Conservation (phyloP, 495 filamentous ascomycete species). For the Aspergillus ellipticus region DNA sequence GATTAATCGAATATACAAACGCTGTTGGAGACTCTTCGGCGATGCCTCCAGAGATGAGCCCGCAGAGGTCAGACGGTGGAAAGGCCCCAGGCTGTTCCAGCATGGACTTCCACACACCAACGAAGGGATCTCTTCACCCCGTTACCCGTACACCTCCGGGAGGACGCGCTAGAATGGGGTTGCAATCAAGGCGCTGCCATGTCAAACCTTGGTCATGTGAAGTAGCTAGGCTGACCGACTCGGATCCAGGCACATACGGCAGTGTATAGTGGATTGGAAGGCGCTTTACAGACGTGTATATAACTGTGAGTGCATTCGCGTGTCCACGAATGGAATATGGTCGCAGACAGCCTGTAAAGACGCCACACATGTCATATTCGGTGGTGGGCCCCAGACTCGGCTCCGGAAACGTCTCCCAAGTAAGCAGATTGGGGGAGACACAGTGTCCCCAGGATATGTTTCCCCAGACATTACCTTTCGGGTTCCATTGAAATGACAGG, state of each 20-base stretch:
- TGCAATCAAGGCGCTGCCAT: slow-evolving; percentile 46
- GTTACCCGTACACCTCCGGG: slow-evolving; percentile 47
- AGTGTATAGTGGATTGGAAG: slow-evolving; percentile 49
- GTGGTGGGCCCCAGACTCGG: slow-evolving; percentile 33
- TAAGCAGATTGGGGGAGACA: slow-evolving; percentile 38
- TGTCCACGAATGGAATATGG: slow-evolving; percentile 41
- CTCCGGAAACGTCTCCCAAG: slow-evolving; percentile 35
- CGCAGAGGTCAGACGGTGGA: slow-evolving; percentile 34
- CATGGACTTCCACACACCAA: slow-evolving; percentile 42
- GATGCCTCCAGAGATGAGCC: slow-evolving; percentile 53
- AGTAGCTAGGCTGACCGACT: slow-evolving; percentile 47
- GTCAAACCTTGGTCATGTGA: slow-evolving; percentile 48
- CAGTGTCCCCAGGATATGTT: slow-evolving; percentile 45
- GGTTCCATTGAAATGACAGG: slow-evolving; percentile 47
- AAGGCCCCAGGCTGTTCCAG: slow-evolving; percentile 27
- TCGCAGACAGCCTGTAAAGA: slow-evolving; percentile 51
- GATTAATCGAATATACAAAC: slow-evolving; percentile 50
- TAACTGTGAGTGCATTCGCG: slow-evolving; percentile 37
- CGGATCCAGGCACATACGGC: slow-evolving; percentile 45
- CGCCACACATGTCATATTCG: slow-evolving; percentile 46
- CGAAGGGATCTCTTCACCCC: slow-evolving; percentile 54
- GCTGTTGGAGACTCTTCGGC: slow-evolving; percentile 42
- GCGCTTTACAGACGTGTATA: slow-evolving; percentile 51
- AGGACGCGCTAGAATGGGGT: slow-evolving; percentile 46
- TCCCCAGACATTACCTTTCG: slow-evolving; percentile 41